Evolutionary conservation across 441 rosid species (phyloP).

Genomic region (Arabidopsis hybrid): DNA sequence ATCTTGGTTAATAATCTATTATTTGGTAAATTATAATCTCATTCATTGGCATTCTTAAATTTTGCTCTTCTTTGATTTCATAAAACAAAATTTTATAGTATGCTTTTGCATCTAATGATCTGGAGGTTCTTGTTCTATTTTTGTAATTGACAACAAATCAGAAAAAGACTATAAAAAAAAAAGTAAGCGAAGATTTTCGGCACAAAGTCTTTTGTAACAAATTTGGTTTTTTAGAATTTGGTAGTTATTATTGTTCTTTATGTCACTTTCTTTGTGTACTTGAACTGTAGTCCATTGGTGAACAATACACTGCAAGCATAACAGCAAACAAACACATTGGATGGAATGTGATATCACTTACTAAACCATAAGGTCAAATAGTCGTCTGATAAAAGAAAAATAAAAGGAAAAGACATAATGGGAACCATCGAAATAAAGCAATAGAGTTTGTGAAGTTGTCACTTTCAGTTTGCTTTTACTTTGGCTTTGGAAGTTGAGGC

Average conservation of each 20-base stretch:
- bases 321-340: constrained; percentile 11
- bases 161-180: too few species aligned
- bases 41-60: too few species aligned
- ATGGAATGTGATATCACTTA: background rate
- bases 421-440: constrained; percentile 9
- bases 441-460: constrained; percentile 2
- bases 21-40: too few species aligned
- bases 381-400: background rate
- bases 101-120: too few species aligned
- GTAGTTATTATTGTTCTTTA: background rate
- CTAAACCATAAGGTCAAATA: constrained; percentile 6
- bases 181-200: too few species aligned
- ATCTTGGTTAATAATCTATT: too few species aligned
- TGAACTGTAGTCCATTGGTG: background rate
- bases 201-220: background rate
- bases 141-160: too few species aligned
- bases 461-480: constrained; percentile 30
- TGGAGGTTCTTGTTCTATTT: too few species aligned
- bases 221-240: background rate
- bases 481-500: constrained; percentile 33
- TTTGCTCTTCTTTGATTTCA: too few species aligned
- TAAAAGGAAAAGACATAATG: background rate
- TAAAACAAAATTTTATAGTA: too few species aligned
- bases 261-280: background rate
- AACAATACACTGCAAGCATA: background rate